Evolutionary conservation across 306 rosid genomes (phyloP), one percentile per base, ranked within the genome.

Genomic region (Casuarina cunninghamiana): DNA sequence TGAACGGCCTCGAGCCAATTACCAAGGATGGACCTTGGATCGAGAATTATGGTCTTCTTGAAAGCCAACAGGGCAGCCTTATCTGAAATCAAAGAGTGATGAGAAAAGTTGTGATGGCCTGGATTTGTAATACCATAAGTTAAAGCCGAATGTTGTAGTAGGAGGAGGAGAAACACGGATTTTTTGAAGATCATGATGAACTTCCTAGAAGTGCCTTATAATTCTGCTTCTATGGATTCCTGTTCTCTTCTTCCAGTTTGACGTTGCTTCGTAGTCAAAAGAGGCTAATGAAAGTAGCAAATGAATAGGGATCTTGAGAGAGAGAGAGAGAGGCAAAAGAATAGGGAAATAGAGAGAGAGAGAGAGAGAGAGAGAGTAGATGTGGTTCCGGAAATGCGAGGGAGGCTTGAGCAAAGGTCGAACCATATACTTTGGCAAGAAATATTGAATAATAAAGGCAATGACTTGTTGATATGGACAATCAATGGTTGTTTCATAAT

Each of bases 61-160:
- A 91, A 89, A 63, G 79, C 82, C 54, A 91, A 81, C 58, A 91
- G 89, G 48, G 91, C 84, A 53, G 88, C 83, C 78, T 79, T 89
- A 74, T 89, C 96, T 3, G 81, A 60, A 21, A 63, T 71, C 67
- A 89, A 74, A 41, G 93, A 86, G 67, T 81, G 86, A 83, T 77
- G 32, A 26, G 32, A 26, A 0, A 26, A 1, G 32, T 1, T 26
- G 32, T 26, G 32, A 26, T 0, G 32, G 32, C 0, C 1, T 41
- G 50, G 5, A 78, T 55, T 57, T 45, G 78, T 75, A 58, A 55
- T 51, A 54, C 83, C 71, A 6, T 77, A 79, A 11, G 85, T 71
- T 12, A 76, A 45, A 57, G 79, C 42, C 69, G 70, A 80, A 76
- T 75, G 83, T 43, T 83, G 88, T 80, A 89, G 75, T 42, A 91